Evolutionary conservation across 441 rosid species (phyloP).

Genomic region (Mallotus repandus): DNA sequence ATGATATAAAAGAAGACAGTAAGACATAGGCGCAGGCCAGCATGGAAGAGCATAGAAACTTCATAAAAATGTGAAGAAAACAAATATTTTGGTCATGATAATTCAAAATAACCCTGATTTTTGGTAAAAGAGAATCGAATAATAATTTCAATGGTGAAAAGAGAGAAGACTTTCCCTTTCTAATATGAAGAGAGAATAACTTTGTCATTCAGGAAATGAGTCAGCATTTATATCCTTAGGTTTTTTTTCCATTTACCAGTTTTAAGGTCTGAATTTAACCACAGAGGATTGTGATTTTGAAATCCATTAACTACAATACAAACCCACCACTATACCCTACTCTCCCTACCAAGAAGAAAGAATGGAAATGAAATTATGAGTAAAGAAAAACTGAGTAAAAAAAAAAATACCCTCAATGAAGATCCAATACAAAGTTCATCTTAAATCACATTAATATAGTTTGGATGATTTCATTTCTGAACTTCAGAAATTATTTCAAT

Average conservation of each 20-base stretch:
- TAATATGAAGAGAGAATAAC: no score
- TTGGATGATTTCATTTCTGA: neutral
- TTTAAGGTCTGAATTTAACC: no score
- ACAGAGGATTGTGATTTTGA: no score
- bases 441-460: neutral
- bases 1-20: neutral
- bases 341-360: neutral
- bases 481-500: neutral
- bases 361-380: neutral
- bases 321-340: neutral
- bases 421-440: neutral
- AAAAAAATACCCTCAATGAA: neutral
- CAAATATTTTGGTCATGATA: neutral
- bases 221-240: no score
- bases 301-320: no score
- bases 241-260: no score
- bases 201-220: no score
- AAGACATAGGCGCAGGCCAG: neutral
- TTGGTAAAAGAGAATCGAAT: no score
- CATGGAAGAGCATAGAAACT: neutral
- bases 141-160: no score
- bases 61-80: neutral
- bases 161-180: no score
- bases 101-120: no score
- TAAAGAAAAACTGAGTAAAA: neutral